Conservation (phyloP, 257 asterid species). For the Nicotiana undulata region DNA sequence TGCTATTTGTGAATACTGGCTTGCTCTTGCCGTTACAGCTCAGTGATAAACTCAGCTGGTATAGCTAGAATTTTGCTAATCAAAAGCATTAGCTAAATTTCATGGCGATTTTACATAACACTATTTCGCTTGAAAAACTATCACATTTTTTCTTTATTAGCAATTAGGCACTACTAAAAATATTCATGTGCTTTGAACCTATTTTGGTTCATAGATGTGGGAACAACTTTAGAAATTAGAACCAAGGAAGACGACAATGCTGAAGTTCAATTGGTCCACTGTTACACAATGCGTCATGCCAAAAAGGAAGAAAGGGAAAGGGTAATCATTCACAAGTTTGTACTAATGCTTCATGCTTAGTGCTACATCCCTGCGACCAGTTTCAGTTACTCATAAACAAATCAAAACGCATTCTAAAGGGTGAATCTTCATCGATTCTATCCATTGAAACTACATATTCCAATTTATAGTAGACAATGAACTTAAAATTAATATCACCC, state of each 20-base stretch:
- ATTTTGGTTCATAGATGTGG: not conserved
- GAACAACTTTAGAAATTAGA: not conserved
- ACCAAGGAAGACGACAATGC: not conserved
- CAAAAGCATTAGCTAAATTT: not conserved
- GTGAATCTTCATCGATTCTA: not conserved
- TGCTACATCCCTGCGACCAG: not conserved
- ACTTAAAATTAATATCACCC: not conserved
- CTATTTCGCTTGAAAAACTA: not conserved
- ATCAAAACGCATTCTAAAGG: not conserved
- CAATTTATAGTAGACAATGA: not conserved
- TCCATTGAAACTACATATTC: not conserved
- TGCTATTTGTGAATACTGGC: not conserved
- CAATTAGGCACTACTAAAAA: not conserved
- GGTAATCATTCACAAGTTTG: not conserved
- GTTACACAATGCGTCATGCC: not conserved
- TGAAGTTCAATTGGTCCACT: not conserved
- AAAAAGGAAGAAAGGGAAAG: not conserved
- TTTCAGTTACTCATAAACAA: not conserved
- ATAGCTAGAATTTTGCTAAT: not conserved
- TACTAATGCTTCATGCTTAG: not conserved
- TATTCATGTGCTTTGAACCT: not conserved
- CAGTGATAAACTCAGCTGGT: not conserved
- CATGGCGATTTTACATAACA: not conserved
- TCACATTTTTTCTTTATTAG: not conserved
- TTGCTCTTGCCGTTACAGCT: not conserved